These are phyloP conservation scores for Pseudozyma sp. DNA, from an alignment of 1,284 basidiomycete species.

Conservation along the genomic window DNA sequence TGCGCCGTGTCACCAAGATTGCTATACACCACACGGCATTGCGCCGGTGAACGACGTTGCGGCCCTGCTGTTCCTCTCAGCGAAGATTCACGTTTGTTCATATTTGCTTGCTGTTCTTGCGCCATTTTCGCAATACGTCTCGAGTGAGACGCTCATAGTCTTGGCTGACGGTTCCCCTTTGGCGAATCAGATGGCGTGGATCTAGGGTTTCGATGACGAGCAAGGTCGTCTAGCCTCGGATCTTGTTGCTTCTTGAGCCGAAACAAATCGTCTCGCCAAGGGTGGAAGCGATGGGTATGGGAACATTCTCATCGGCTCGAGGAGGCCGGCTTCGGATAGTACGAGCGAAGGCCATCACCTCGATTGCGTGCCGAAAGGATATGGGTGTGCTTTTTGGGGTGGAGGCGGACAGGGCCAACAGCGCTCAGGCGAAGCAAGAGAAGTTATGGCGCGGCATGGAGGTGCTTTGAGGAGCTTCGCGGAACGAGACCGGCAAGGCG, in stretches of 20 bases:
- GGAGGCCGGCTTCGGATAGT: not conserved
- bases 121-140: not conserved
- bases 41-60: no score
- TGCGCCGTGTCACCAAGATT: no score
- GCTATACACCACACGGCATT: no score
- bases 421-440: no score
- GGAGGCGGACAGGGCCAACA: no score
- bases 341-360: not conserved
- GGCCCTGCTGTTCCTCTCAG: no score
- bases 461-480: not conserved
- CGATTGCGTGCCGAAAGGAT: not conserved
- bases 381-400: not conserved
- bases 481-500: no score
- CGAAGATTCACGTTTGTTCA: no score
- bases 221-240: not conserved
- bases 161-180: not conserved
- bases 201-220: slow-evolving; percentile 3
- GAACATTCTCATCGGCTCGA: slow-evolving; percentile 19
- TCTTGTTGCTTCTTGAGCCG: not conserved
- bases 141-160: no score
- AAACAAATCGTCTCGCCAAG: slow-evolving; percentile 12
- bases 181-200: slow-evolving; percentile 13
- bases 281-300: slow-evolving; percentile 13
- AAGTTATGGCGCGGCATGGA: not conserved
- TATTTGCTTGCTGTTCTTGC: no score